These are phyloP conservation scores for Colletotrichum falcatum DNA, from an alignment of 2,329 filamentous ascomycete species.

Conservation along the genomic window DNA sequence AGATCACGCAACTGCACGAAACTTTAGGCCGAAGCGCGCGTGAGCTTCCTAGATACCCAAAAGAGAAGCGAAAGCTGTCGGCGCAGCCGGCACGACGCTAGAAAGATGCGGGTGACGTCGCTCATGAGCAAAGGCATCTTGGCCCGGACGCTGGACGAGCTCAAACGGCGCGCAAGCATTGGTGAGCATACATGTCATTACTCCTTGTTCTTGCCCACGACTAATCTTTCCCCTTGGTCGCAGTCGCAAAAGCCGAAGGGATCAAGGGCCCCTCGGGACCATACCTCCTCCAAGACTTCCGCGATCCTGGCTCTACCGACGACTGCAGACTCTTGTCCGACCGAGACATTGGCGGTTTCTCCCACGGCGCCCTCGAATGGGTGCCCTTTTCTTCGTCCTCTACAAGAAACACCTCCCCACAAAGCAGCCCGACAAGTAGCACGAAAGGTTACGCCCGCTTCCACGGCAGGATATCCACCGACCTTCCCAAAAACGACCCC, in stretches of 20 bases:
- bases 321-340: slow-evolving; percentile 87
- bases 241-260: slow-evolving; percentile 77
- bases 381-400: slow-evolving; percentile 51
- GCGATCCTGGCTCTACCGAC: slow-evolving; percentile 57
- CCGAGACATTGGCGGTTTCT: slow-evolving; percentile 87
- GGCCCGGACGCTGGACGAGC: slow-evolving; percentile 69
- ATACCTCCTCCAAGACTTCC: slow-evolving; percentile 74
- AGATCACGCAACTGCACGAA: not conserved
- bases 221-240: slow-evolving; percentile 1
- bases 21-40: not conserved
- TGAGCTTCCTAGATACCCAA: not conserved
- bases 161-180: slow-evolving; percentile 67
- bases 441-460: slow-evolving; percentile 76
- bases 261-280: slow-evolving; percentile 74
- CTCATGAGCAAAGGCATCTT: slow-evolving; percentile 65
- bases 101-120: slow-evolving; percentile 62
- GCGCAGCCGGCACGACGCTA: not conserved
- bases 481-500: slow-evolving; percentile 80
- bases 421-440: slow-evolving; percentile 18
- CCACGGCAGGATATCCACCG: slow-evolving; percentile 87
- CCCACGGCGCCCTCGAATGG: slow-evolving; percentile 78
- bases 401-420: slow-evolving; percentile 36
- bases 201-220: not conserved
- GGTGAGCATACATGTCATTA: slow-evolving; percentile 52
- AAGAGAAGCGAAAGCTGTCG: not conserved